phyloP scores from a whole-genome alignment of 2,329 filamentous ascomycete genomes.

The Cordyceps fumosorosea region DNA sequence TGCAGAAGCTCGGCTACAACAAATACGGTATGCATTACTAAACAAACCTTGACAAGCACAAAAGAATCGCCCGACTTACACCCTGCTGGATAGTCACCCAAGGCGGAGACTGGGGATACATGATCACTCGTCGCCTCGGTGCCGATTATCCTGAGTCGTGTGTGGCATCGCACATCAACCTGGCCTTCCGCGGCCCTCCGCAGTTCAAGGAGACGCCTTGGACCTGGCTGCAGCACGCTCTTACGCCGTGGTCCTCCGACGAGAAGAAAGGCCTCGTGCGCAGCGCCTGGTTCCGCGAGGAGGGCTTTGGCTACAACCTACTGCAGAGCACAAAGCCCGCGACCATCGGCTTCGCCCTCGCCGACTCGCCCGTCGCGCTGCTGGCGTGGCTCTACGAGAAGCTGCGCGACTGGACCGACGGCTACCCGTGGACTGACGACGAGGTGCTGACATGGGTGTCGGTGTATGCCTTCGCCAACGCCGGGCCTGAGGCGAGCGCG shows the following conservation, averaged over 20 bases:
- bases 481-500: constrained; percentile 58
- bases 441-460: constrained; percentile 67
- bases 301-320: constrained; percentile 31
- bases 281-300: constrained; percentile 47
- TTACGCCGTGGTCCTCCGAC: constrained; percentile 43
- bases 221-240: constrained; percentile 46
- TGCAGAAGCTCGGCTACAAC: constrained; percentile 56
- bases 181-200: constrained; percentile 45
- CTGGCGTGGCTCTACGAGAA: constrained; percentile 75
- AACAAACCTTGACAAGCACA: not conserved
- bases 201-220: constrained; percentile 44
- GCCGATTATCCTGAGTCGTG: constrained; percentile 45
- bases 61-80: not conserved
- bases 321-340: constrained; percentile 57
- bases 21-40: constrained; percentile 24
- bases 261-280: constrained; percentile 47
- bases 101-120: constrained; percentile 66
- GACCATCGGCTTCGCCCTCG: constrained; percentile 60
- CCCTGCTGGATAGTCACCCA: constrained; percentile 35
- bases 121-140: constrained; percentile 57
- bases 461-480: constrained; percentile 61
- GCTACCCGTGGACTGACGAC: constrained; percentile 64
- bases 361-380: constrained; percentile 60
- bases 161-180: constrained; percentile 53
- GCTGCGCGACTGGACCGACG: constrained; percentile 66